Base-by-base conservation (phyloP, 108 stramenopile species). In the Nitzschia palea region DNA sequence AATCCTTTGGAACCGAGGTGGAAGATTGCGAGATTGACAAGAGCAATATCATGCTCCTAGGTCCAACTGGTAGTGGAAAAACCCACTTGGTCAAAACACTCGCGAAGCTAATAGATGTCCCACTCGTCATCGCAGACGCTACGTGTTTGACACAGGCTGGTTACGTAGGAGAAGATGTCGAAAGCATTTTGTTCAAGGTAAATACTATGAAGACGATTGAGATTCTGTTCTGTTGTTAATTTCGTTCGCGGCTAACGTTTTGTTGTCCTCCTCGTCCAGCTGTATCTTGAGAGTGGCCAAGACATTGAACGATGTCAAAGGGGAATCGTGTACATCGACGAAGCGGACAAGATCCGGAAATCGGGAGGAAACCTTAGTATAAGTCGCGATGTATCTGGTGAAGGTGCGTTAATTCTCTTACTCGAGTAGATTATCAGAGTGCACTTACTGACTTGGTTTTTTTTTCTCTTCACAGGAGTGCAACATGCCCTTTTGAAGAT, bases 81-180 rank as follows among this genome's bases (percentile, higher is more conserved):
- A 98, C 97, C 6, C 82, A 96, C 35, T 65, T 98, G 70, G 96
- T 95, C 20, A 97, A 96, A 72, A 96, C 96, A 31, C 66, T 98
- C 31, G 95, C 97, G n/a, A 83, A 81, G 66, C 63, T 98, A 36
- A 87, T 97, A 64, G 94, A 96, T 67, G 96, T 97, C 2, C 97
- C 97, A 18, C 71, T 98, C 50, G 95, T 97, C 14, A 95, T 98
- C 71, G 85, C 94, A 0, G 97, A 98, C 77, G 97, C 97, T 18
- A 98, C 97, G 10, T 97, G 94, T 70, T 84, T 98, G 52, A 98
- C 97, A 2, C 94, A 97, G 73, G 97, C 97, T 6, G 97, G 97
- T 22, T 98, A 98, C 61, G 97, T 98, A n/a, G 97, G 97, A 6
- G 97, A 98, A 70, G 97, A 98, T 73, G 97, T 98, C n/a, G 97